Percentiles rank a stretch among this genome's conserved stretches.
These are phyloP conservation scores for Thraustochytrium sp. DNA, from an alignment of 352 stramenopile species.

Conservation along the genomic window DNA sequence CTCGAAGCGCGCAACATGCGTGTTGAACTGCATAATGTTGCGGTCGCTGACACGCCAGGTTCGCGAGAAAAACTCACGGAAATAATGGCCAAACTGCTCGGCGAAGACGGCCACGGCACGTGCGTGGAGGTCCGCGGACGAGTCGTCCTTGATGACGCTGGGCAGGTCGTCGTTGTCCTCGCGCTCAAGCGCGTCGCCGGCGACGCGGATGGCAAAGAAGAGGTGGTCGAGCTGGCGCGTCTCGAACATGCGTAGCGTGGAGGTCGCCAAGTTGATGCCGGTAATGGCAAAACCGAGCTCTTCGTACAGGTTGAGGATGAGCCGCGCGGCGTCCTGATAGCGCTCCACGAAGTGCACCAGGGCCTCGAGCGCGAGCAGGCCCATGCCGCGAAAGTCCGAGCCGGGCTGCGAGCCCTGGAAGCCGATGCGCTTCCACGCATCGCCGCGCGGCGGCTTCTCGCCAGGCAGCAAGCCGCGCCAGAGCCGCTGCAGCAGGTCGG, in stretches of 20 bases:
- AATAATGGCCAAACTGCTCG: conserved; percentile 2
- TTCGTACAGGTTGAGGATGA: conserved; percentile 11
- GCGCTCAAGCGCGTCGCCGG: neutral
- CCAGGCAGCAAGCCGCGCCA: neutral
- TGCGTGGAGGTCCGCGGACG: neutral
- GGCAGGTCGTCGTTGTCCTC: neutral
- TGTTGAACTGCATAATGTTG: conserved; percentile 10
- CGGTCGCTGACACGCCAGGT: neutral
- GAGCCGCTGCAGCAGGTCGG: neutral
- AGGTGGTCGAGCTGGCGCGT: neutral
- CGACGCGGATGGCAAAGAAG: neutral
- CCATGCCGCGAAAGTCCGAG: conserved; percentile 11
- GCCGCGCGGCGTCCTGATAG: neutral
- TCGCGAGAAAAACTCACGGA: conserved; percentile 1
- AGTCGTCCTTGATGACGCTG: neutral
- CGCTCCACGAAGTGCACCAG: neutral
- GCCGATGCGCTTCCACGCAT: conserved; percentile 3
- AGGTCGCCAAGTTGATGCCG: neutral
- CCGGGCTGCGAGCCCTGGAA: neutral
- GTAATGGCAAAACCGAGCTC: conserved; percentile 18
- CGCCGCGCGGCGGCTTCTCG: neutral
- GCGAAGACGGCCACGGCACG: neutral
- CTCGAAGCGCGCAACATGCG: neutral
- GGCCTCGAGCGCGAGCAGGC: conserved; percentile 1
- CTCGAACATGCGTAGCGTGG: conserved; percentile 1